phyloP scores from a whole-genome alignment of 2,329 filamentous ascomycete species.

The Aspergillus sp. region DNA sequence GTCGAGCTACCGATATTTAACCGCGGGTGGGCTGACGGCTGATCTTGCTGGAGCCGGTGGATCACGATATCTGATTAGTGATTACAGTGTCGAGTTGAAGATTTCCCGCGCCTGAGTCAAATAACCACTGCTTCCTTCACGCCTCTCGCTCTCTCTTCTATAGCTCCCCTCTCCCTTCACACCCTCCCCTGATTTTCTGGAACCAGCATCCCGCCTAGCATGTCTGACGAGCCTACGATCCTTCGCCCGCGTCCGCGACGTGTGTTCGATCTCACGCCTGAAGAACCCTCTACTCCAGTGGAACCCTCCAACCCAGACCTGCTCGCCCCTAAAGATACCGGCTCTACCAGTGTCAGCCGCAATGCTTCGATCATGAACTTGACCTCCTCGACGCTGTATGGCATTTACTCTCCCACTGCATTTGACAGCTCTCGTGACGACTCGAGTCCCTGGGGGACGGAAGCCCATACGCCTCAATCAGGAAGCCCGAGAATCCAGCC shows the following conservation, averaged over 20 bases:
- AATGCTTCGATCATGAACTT: slow-evolving; percentile 81
- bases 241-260: slow-evolving; percentile 71
- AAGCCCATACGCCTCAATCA: slow-evolving; percentile 66
- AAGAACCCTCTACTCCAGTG: slow-evolving; percentile 42
- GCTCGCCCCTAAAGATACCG: slow-evolving; percentile 35
- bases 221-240: slow-evolving; percentile 53
- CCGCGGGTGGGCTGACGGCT: background rate
- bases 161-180: too few relatives aligned
- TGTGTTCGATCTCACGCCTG: slow-evolving; percentile 64
- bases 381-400: slow-evolving; percentile 83
- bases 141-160: background rate
- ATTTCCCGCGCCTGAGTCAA: background rate
- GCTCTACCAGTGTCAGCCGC: slow-evolving; percentile 57
- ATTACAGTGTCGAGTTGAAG: background rate
- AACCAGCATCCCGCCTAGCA: slow-evolving; percentile 17
- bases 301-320: slow-evolving; percentile 39
- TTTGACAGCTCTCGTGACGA: slow-evolving; percentile 59
- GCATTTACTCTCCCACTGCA: slow-evolving; percentile 77
- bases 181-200: background rate
- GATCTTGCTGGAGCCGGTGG: background rate
- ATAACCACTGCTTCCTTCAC: background rate
- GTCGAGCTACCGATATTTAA: background rate
- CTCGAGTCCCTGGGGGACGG: slow-evolving; percentile 75
- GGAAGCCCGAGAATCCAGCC: slow-evolving; percentile 46
- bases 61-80: background rate